phyloP scores from a whole-genome alignment of 768 basidiomycete genomes.

The Psilocybe cyanescens region DNA sequence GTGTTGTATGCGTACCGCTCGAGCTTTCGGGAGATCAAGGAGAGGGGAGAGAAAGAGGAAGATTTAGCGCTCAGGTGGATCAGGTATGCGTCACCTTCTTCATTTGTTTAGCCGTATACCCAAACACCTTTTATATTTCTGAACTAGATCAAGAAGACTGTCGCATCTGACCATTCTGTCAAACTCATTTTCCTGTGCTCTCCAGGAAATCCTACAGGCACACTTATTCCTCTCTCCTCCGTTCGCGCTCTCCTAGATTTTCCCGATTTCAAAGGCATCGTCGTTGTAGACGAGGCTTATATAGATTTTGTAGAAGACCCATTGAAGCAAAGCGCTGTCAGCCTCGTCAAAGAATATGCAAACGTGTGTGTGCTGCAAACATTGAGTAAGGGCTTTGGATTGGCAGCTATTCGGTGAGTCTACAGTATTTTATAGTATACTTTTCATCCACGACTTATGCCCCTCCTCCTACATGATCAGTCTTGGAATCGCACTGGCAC shows the following conservation, averaged over 20 bases:
- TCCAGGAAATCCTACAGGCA: conserved; percentile 96
- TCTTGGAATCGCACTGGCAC: conserved; percentile 87
- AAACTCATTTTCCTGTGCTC: conserved; percentile 96
- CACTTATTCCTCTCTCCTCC: conserved; percentile 72
- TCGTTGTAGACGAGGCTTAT: conserved; percentile 96
- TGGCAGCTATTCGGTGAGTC: conserved; percentile 90
- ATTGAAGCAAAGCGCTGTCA: conserved; percentile 59
- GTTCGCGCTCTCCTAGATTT: conserved; percentile 77
- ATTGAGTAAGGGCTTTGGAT: conserved; percentile 92
- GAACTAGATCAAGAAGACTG: conserved; percentile 66
- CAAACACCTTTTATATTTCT: not conserved
- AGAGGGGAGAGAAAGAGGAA: conserved; percentile 72
- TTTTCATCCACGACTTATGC: not conserved
- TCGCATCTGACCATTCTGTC: conserved; percentile 74
- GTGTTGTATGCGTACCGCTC: conserved; percentile 76
- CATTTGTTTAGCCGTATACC: not conserved
- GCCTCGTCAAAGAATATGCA: conserved; percentile 76
- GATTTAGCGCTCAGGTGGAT: conserved; percentile 77
- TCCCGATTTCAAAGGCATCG: conserved; percentile 84
- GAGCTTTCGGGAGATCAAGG: conserved; percentile 60
- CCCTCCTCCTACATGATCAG: conserved; percentile 38
- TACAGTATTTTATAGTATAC: not conserved
- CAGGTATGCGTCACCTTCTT: conserved; percentile 53
- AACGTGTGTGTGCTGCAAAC: conserved; percentile 98
- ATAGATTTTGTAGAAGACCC: conserved; percentile 80